Conservation (phyloP, 1,139 yeast genomes). For the Geotrichum cucujoidarum region DNA sequence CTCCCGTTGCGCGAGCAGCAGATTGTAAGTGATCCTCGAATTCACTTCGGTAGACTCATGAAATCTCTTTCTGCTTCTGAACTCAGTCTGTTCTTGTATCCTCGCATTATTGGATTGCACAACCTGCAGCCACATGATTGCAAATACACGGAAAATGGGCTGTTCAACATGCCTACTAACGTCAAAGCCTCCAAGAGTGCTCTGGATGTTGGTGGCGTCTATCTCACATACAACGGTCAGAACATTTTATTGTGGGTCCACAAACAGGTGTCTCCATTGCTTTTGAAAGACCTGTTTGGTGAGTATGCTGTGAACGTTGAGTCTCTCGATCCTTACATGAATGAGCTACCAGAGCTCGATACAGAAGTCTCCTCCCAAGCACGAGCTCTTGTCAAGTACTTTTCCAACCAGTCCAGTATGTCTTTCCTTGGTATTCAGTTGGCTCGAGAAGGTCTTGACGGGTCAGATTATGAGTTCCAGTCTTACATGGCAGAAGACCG, state of each 20-base stretch:
- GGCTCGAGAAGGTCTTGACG: constrained; percentile 63
- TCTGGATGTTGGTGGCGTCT: constrained; percentile 68
- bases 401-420: constrained; percentile 45
- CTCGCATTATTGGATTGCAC: constrained; percentile 74
- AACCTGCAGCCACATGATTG: constrained; percentile 51
- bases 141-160: constrained; percentile 41
- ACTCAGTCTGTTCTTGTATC: constrained; percentile 67
- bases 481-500: constrained; percentile 68
- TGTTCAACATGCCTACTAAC: constrained; percentile 49
- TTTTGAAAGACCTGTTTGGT: constrained; percentile 75
- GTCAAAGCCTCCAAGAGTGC: constrained; percentile 45
- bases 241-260: constrained; percentile 65
- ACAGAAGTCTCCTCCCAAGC: constrained; percentile 69
- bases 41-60: constrained; percentile 54
- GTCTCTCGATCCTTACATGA: constrained; percentile 44
- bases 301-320: constrained; percentile 45
- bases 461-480: constrained; percentile 52
- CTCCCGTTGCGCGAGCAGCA: constrained; percentile 51
- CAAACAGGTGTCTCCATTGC: constrained; percentile 58
- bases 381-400: constrained; percentile 51
- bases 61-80: constrained; percentile 54
- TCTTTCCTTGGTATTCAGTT: constrained; percentile 50
- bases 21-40: constrained; percentile 45
- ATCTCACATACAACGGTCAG: constrained; percentile 67
- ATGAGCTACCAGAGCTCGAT: constrained; percentile 64